Base-by-base conservation (phyloP, 352 stramenopile species). In the Globisporangium emineosum region DNA sequence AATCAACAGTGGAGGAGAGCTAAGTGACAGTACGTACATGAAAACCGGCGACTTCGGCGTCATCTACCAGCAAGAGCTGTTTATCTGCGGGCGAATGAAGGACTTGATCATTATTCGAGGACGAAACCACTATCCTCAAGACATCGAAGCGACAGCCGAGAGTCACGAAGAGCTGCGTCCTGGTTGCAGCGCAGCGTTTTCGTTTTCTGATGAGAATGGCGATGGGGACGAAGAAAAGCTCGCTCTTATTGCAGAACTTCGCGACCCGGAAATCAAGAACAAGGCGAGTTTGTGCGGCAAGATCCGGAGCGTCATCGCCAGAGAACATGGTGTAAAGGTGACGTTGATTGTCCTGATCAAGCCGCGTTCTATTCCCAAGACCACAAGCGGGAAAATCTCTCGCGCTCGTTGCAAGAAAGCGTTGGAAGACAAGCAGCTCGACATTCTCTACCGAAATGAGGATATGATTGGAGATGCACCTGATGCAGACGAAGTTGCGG, bases 61-160 rank as follows among this genome's bases (percentile, higher is more conserved):
- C 68, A 65, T 99, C 3, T 94, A 98, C 70, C 77, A 97, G 19
- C 72, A 90, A 21, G 94, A 99, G 67, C 71, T 97, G 17, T 99
- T 99, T 79, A 97, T 99, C 55, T 99, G 96, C 76, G 98, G 98
- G 7, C 86, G 98, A 43, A 88, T 98, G 54, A 99, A 99, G 78
- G 98, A 99, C 72, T 74, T 99, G 23, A 97, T 99, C 59, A 99
- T 99, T 75, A 91, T 99, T 51, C 87, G 95, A n/a, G 98, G 98
- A 8, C 80, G 96, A 2, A 99, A 99, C 76, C 96, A 99, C 72
- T 99, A 99, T 71, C 98, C 98, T 7, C 97, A 99, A 75, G 98
- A 99, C 71, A 86, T 99, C 23, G 98, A 99, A 69, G 79, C 86
- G 10, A 97, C 91, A 9, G 94, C 92, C 1, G 96, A 99, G 77